Percentiles rank a stretch among this genome's conserved stretches.
Evolutionary conservation across 202 grass and related monocot genomes (phyloP).

Genomic region (Alloteropsis angusta): DNA sequence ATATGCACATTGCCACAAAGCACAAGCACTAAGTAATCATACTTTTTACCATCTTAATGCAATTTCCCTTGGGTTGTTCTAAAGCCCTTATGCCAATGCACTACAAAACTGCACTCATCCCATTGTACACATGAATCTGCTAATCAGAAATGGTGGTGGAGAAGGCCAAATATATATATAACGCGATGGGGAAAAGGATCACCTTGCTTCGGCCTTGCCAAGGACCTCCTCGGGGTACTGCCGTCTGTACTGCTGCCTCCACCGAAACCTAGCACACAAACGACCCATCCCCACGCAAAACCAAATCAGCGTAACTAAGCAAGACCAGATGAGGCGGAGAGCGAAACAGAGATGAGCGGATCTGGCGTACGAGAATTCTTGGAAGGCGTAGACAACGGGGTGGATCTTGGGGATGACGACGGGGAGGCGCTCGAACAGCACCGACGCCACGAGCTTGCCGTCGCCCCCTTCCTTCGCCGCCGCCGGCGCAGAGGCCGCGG

Average conservation of each 20-base stretch:
- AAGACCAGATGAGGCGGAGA: background rate
- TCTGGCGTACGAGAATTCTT: constrained; percentile 82
- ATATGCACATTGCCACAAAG: background rate
- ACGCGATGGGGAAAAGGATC: background rate
- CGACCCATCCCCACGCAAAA: background rate
- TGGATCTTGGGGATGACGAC: constrained; percentile 89
- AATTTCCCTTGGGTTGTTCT: background rate
- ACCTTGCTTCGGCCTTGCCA: constrained; percentile 60
- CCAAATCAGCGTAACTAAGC: background rate
- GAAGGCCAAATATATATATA: background rate
- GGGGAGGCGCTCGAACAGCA: constrained; percentile 90
- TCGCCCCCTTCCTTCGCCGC: background rate
- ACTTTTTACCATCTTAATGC: background rate
- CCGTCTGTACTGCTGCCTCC: constrained; percentile 80
- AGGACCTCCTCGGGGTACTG: constrained; percentile 83
- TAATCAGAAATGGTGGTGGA: background rate
- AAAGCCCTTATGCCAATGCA: background rate
- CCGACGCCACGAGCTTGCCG: constrained; percentile 73
- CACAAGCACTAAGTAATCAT: background rate
- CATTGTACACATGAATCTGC: background rate
- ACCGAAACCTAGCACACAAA: constrained; percentile 64
- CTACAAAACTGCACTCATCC: background rate
- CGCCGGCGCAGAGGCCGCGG: background rate
- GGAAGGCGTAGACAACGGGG: constrained; percentile 82
- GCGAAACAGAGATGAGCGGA: background rate